phyloP scores from a whole-genome alignment of 768 basidiomycete species.

The Lyophyllum semitale region DNA sequence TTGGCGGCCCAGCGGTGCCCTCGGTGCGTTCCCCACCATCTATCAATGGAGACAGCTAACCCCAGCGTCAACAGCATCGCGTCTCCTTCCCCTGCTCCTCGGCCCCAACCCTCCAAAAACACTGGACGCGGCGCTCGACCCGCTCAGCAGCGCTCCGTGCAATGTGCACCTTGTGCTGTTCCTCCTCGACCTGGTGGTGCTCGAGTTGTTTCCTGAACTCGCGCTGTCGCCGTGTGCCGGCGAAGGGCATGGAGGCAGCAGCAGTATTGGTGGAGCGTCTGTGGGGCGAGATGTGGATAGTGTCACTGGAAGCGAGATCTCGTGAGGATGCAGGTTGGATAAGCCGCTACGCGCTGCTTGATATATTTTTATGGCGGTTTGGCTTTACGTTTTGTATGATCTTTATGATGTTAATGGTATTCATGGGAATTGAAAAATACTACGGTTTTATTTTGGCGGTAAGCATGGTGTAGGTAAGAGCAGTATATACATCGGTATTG shows the following conservation, averaged over 20 bases:
- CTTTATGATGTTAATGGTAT: too few species aligned
- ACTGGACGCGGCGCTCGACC: conserved; percentile 57
- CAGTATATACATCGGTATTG: too few species aligned
- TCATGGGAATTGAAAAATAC: too few species aligned
- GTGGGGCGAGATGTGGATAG: neutral
- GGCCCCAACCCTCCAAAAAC: conserved; percentile 54
- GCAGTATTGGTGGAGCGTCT: neutral
- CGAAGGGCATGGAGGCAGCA: neutral
- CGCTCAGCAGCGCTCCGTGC: conserved; percentile 62
- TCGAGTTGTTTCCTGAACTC: conserved; percentile 80
- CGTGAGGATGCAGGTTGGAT: neutral
- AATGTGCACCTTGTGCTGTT: conserved; percentile 80
- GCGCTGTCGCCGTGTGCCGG: conserved; percentile 17
- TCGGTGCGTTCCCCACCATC: conserved; percentile 30
- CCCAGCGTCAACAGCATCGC: conserved; percentile 25
- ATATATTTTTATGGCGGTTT: too few species aligned
- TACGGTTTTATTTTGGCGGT: too few species aligned
- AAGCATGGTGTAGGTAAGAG: too few species aligned
- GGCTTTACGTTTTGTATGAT: too few species aligned
- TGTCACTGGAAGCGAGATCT: neutral
- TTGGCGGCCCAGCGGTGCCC: conserved; percentile 36
- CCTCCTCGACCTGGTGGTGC: conserved; percentile 71
- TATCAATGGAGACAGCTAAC: neutral
- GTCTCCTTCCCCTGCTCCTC: conserved; percentile 52
- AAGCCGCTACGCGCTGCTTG: too few species aligned